Percentiles rank a stretch among this genome's conserved stretches.
phyloP scores from a whole-genome alignment of 495 filamentous ascomycete genomes.

The Parachaetomium inaequale region DNA sequence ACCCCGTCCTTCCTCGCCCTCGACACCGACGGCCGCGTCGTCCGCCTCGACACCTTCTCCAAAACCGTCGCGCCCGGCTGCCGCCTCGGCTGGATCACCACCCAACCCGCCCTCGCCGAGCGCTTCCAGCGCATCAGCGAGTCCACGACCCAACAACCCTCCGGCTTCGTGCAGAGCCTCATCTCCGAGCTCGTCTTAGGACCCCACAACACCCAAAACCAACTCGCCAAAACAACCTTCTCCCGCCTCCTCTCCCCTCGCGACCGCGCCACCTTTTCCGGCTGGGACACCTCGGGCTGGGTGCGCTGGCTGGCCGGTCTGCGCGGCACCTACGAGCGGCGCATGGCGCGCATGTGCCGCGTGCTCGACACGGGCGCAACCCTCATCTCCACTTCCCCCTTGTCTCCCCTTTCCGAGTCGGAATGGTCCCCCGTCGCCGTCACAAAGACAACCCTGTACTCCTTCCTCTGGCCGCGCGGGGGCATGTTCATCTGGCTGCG shows the following conservation, averaged over 20 bases:
- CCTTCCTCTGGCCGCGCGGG: conserved; percentile 74
- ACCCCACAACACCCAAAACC: conserved; percentile 27
- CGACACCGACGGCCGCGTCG: conserved; percentile 82
- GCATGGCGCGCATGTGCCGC: conserved; percentile 73
- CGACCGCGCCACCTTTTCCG: conserved; percentile 35
- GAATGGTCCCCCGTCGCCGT: conserved; percentile 45
- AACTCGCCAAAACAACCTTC: conserved; percentile 36
- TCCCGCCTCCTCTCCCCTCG: conserved; percentile 24
- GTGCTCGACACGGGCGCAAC: conserved; percentile 63
- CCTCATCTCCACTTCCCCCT: conserved; percentile 47
- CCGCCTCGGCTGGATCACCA: conserved; percentile 79
- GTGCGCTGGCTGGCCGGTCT: conserved; percentile 84
- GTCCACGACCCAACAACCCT: conserved; percentile 73
- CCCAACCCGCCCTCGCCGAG: conserved; percentile 73
- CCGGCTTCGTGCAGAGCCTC: conserved; percentile 81
- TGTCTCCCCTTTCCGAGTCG: conserved; percentile 32
- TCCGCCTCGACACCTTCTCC: conserved; percentile 78
- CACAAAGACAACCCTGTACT: conserved; percentile 63
- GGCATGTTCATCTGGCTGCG: conserved; percentile 93
- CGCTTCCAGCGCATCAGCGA: conserved; percentile 66
- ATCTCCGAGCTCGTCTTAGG: conserved; percentile 75
- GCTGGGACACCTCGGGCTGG: conserved; percentile 85
- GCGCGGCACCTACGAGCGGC: conserved; percentile 72
- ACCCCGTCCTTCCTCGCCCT: conserved; percentile 67
- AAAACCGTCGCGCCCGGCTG: conserved; percentile 81